Conservation (phyloP, 257 asterid genomes). For the Penstemon eatonii region DNA sequence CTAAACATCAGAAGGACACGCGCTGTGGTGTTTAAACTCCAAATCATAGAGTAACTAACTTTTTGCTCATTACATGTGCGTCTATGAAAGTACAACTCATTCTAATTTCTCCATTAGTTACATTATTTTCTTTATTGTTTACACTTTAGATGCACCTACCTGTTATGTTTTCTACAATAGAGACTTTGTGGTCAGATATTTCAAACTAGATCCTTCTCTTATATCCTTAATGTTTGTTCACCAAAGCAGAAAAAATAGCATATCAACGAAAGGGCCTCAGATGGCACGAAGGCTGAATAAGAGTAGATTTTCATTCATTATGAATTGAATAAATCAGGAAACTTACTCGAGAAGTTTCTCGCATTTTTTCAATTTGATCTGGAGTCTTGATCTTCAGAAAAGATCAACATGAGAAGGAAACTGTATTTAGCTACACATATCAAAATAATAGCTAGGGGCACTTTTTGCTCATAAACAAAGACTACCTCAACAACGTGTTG, state of each 20-base stretch:
- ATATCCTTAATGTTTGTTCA: neutral
- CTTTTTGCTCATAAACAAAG: slow-evolving; percentile 15
- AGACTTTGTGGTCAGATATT: too few species aligned
- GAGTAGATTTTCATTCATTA: neutral
- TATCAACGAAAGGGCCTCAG: slow-evolving; percentile 1
- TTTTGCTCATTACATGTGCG: too few species aligned
- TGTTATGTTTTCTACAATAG: too few species aligned
- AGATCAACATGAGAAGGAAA: slow-evolving; percentile 27
- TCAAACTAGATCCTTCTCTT: neutral
- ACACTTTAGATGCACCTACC: too few species aligned
- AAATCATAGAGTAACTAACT: too few species aligned
- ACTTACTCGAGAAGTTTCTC: slow-evolving; percentile 92
- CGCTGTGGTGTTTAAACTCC: too few species aligned
- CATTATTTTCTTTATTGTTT: too few species aligned
- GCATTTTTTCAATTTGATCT: slow-evolving; percentile 81
- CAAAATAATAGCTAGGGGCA: slow-evolving; percentile 5
- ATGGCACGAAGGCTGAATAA: neutral
- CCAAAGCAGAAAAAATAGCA: slow-evolving; percentile 12
- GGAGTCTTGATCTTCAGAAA: slow-evolving; percentile 78
- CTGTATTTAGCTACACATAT: slow-evolving; percentile 26
- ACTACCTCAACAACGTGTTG: slow-evolving; percentile 92
- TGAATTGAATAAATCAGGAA: slow-evolving; percentile 23
- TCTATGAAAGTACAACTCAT: neutral
- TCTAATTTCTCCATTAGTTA: neutral
- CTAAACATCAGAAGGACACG: neutral